These are phyloP conservation scores for Talaromyces sp. DNA, from an alignment of 2,329 filamentous ascomycete species.

Conservation along the genomic window DNA sequence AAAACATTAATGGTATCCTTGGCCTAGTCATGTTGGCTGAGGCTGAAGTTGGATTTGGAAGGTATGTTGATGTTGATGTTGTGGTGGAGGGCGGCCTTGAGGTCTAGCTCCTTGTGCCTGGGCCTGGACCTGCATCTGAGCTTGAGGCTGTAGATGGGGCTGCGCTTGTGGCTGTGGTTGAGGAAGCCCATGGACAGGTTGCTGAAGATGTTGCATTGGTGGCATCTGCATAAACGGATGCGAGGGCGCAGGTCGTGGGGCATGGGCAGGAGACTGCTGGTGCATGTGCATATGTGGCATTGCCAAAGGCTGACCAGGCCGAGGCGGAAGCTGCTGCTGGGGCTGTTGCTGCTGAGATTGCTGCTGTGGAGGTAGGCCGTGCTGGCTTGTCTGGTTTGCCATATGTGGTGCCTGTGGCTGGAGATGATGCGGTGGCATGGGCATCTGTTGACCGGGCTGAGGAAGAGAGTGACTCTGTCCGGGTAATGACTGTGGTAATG, in stretches of 20 bases:
- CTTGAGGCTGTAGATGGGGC: slow-evolving; percentile 9
- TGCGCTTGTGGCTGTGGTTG: slow-evolving; percentile 12
- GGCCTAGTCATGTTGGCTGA: slow-evolving; percentile 20
- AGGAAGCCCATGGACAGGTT: slow-evolving; percentile 17
- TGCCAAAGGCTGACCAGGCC: slow-evolving; percentile 18
- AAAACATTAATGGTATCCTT: not conserved
- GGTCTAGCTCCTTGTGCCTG: slow-evolving; percentile 19
- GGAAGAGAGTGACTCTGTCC: slow-evolving; percentile 18
- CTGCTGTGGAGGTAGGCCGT: slow-evolving; percentile 4
- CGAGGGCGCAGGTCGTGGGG: slow-evolving; percentile 17
- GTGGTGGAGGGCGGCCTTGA: slow-evolving; percentile 27
- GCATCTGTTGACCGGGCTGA: slow-evolving; percentile 10
- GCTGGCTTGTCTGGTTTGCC: slow-evolving; percentile 9
- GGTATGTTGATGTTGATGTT: slow-evolving; percentile 30
- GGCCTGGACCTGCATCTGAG: slow-evolving; percentile 14
- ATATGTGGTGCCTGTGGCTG: slow-evolving; percentile 15
- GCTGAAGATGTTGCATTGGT: slow-evolving; percentile 25
- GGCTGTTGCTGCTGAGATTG: slow-evolving; percentile 16
- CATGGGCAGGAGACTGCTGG: slow-evolving; percentile 21
- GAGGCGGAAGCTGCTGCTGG: slow-evolving; percentile 15
- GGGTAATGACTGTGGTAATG: slow-evolving; percentile 12
- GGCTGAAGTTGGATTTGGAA: slow-evolving; percentile 29
- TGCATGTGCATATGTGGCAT: slow-evolving; percentile 30
- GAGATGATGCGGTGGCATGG: slow-evolving; percentile 8
- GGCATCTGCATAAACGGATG: slow-evolving; percentile 28